Conservation (phyloP, 2,329 filamentous ascomycete genomes). For the Aspergillus fructus region DNA sequence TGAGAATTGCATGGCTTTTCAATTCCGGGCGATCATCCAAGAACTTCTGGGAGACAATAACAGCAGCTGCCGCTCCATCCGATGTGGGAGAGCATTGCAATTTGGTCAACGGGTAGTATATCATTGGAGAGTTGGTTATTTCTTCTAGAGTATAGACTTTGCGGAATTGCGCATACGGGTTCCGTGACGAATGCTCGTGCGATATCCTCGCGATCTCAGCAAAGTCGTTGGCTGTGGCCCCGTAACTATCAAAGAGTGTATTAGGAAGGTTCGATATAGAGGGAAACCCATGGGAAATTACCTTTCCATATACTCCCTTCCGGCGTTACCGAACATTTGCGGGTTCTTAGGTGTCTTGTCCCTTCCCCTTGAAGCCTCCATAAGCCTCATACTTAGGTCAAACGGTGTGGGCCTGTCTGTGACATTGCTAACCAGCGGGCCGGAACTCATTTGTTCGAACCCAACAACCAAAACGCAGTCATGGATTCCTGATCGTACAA, state of each 20-base stretch:
- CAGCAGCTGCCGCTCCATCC: constrained; percentile 84
- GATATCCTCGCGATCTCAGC: constrained; percentile 92
- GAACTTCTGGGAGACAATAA: constrained; percentile 86
- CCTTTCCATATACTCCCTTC: constrained; percentile 92
- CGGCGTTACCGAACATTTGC: constrained; percentile 94
- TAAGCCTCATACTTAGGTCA: constrained; percentile 70
- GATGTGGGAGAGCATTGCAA: constrained; percentile 97
- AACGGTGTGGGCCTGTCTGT: constrained; percentile 79
- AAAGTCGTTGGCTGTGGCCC: constrained; percentile 81
- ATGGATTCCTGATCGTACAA: constrained; percentile 75
- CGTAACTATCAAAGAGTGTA: constrained; percentile 58
- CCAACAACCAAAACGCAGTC: constrained; percentile 90
- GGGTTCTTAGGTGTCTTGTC: constrained; percentile 82
- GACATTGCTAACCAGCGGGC: constrained; percentile 82
- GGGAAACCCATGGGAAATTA: constrained; percentile 40
- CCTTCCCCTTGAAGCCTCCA: constrained; percentile 76
- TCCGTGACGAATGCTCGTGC: constrained; percentile 84
- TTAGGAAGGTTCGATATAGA: neutral
- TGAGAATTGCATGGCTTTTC: constrained; percentile 74
- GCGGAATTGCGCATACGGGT: constrained; percentile 96
- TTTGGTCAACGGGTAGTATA: constrained; percentile 87
- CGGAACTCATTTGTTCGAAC: constrained; percentile 97
- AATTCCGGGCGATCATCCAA: constrained; percentile 81
- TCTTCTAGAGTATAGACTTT: constrained; percentile 87
- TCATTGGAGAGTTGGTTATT: constrained; percentile 71